Evolutionary conservation across 768 basidiomycete species (phyloP).

Genomic region (Lactarius akahatsu): DNA sequence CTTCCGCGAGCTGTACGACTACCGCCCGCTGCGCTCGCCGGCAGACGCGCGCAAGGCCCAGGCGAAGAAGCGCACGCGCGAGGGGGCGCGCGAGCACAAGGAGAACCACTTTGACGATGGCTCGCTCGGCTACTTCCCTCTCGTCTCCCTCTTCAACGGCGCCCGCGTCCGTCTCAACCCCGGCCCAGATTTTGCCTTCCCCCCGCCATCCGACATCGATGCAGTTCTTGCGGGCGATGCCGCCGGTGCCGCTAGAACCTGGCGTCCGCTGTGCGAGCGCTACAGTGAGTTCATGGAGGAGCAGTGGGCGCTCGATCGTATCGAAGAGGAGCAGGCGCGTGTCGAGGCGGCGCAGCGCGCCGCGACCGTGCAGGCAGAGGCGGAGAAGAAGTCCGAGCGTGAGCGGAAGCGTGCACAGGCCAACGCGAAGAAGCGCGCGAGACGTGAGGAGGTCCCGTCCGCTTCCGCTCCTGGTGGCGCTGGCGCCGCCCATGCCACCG

Average conservation of each 20-base stretch:
- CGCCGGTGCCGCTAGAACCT: conserved; percentile 41
- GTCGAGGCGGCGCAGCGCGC: conserved; percentile 35
- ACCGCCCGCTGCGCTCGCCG: conserved; percentile 72
- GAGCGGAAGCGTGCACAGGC: conserved; percentile 50
- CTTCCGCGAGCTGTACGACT: conserved; percentile 88
- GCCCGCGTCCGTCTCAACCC: conserved; percentile 83
- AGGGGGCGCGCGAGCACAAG: conserved; percentile 64
- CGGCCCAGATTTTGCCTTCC: conserved; percentile 81
- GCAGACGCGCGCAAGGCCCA: conserved; percentile 61
- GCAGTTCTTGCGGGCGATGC: conserved; percentile 46
- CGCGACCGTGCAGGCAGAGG: conserved; percentile 70
- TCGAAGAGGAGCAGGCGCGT: conserved; percentile 72
- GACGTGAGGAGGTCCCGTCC: conserved; percentile 32
- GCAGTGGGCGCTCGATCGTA: conserved; percentile 72
- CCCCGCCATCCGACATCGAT: conserved; percentile 80
- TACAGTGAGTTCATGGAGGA: conserved; percentile 84
- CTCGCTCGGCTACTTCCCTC: conserved; percentile 91
- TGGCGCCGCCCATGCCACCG: background rate
- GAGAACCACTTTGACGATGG: conserved; percentile 94
- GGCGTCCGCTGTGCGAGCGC: conserved; percentile 81
- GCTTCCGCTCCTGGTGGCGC: background rate
- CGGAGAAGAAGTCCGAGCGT: conserved; percentile 55
- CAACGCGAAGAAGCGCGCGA: conserved; percentile 53
- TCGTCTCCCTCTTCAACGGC: conserved; percentile 90
- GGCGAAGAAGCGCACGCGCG: conserved; percentile 61